Percentiles rank a stretch among this genome's conserved stretches.
Conservation (phyloP, 1,139 yeast species). For the Blastobotrys persicus region DNA sequence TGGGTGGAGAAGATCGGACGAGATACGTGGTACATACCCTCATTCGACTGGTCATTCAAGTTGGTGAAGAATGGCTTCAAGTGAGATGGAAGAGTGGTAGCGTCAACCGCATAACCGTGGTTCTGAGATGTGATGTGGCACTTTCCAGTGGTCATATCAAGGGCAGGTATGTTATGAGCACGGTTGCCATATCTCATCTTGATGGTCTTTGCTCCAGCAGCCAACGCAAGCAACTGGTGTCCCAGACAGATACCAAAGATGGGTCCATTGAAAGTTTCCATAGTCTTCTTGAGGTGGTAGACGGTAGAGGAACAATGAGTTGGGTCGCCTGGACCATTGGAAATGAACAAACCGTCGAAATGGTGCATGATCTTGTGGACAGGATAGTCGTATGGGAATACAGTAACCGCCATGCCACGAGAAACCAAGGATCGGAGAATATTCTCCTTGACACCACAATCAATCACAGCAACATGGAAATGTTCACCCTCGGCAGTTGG, state of each 20-base stretch:
- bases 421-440: slow-evolving; percentile 88
- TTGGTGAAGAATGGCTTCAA: slow-evolving; percentile 96
- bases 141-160: slow-evolving; percentile 87
- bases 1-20: slow-evolving; percentile 97
- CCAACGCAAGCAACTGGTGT: slow-evolving; percentile 95
- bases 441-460: slow-evolving; percentile 98
- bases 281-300: slow-evolving; percentile 66
- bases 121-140: slow-evolving; percentile 99
- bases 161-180: slow-evolving; percentile 99
- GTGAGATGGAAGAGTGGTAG: slow-evolving; percentile 61
- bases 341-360: slow-evolving; percentile 91
- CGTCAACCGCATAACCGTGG: slow-evolving; percentile 97
- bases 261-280: slow-evolving; percentile 62
- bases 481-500: slow-evolving; percentile 43
- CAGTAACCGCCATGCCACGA: slow-evolving; percentile 95
- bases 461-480: slow-evolving; percentile 86
- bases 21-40: slow-evolving; percentile 90
- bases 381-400: slow-evolving; percentile 93
- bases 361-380: slow-evolving; percentile 85
- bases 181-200: slow-evolving; percentile 98
- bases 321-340: slow-evolving; percentile 99
- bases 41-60: slow-evolving; percentile 96
- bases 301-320: slow-evolving; percentile 86
- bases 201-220: slow-evolving; percentile 88
- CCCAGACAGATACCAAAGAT: slow-evolving; percentile 98